A percentile compares a stretch with the other conserved stretches of the same genome.
Conservation (phyloP, 805 yeast genomes). For the Metschnikowia peoriensis region DNA sequence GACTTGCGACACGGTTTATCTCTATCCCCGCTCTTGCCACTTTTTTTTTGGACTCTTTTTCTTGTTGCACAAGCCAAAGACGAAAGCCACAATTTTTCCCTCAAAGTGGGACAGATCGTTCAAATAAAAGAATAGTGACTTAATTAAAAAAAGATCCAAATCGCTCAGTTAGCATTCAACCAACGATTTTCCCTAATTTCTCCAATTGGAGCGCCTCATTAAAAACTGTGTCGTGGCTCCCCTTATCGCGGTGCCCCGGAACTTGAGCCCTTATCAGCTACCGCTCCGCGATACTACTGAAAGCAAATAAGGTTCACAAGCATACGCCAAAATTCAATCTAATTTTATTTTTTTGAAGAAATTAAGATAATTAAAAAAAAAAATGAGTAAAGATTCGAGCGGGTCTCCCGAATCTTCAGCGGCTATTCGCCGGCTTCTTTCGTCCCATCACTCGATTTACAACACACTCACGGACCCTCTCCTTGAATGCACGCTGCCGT, state of each 20-base stretch:
- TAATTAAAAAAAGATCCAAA: background rate
- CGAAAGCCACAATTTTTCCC: background rate
- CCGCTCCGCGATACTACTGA: background rate
- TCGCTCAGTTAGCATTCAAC: background rate
- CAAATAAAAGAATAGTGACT: background rate
- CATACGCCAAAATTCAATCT: too few relatives aligned
- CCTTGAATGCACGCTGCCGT: conserved; percentile 25
- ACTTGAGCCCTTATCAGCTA: conserved; percentile 1
- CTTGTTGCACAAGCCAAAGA: background rate
- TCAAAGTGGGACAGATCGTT: background rate
- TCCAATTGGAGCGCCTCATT: background rate
- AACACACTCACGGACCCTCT: conserved; percentile 42
- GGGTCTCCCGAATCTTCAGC: conserved; percentile 5
- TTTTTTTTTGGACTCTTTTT: background rate
- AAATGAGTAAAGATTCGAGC: conserved; percentile 1
- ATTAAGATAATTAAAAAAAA: background rate
- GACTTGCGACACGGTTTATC: background rate
- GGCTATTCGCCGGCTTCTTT: conserved; percentile 26
- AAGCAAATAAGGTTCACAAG: too few relatives aligned
- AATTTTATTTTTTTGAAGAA: too few relatives aligned
- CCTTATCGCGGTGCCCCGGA: background rate
- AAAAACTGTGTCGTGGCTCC: background rate
- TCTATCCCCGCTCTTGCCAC: background rate
- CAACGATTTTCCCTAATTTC: background rate
- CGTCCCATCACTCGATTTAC: conserved; percentile 38